Percentiles rank a stretch among this genome's conserved stretches.
Conservation (phyloP, 2,329 filamentous ascomycete species). For the Samsoniella hepiali region DNA sequence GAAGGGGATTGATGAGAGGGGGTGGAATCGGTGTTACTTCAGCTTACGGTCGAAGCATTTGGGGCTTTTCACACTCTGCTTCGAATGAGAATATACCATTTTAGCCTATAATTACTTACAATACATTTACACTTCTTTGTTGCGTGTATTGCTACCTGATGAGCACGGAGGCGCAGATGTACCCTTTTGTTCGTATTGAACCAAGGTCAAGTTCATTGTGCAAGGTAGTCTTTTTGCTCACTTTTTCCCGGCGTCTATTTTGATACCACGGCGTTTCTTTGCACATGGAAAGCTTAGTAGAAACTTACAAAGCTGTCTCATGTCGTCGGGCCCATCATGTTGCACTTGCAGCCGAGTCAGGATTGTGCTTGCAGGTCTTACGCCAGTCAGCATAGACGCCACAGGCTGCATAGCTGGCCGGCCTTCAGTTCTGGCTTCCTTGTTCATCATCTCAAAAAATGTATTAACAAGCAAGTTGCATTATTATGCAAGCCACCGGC, state of each 20-base stretch:
- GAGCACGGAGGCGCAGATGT: not conserved
- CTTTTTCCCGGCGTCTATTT: not conserved
- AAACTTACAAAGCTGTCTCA: not conserved
- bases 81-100: not conserved
- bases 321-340: not conserved
- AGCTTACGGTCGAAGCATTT: not conserved
- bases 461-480: not conserved
- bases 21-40: not conserved
- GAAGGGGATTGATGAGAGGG: not conserved
- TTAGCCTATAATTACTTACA: not conserved
- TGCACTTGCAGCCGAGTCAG: not conserved
- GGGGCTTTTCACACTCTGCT: not conserved
- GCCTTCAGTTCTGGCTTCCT: not conserved
- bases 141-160: not conserved
- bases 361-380: not conserved
- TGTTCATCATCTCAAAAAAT: not conserved
- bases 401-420: not conserved
- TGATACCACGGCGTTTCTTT: too few relatives aligned
- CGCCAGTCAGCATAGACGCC: slow-evolving; percentile 5
- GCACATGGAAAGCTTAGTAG: not conserved
- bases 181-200: not conserved
- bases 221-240: not conserved
- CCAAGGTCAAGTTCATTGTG: not conserved
- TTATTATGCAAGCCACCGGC: slow-evolving; percentile 7
- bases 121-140: not conserved